Percentiles rank a stretch among this genome's conserved stretches.
Evolutionary conservation across 2,329 filamentous ascomycete genomes (phyloP).

Genomic region (Dactylonectria macrodidyma): DNA sequence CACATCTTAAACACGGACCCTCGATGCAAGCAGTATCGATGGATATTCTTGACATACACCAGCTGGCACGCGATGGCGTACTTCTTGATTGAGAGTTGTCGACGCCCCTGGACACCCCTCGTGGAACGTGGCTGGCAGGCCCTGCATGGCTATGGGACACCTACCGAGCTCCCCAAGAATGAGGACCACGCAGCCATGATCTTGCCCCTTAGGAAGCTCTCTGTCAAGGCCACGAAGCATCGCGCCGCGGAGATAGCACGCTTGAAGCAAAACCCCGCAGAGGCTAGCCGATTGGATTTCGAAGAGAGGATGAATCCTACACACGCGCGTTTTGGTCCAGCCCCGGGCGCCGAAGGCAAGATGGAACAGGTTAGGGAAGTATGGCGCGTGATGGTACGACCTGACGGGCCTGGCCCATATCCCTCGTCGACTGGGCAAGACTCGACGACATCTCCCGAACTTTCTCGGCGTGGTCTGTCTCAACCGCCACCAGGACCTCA

Average conservation of each 20-base stretch:
- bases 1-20: slow-evolving; percentile 75
- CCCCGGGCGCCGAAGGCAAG: slow-evolving; percentile 62
- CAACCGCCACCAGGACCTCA: slow-evolving; percentile 11
- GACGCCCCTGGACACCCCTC: slow-evolving; percentile 64
- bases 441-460: slow-evolving; percentile 20
- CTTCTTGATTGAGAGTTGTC: slow-evolving; percentile 61
- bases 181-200: slow-evolving; percentile 65
- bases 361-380: slow-evolving; percentile 63
- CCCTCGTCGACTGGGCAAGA: slow-evolving; percentile 32
- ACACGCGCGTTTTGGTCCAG: slow-evolving; percentile 63
- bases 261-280: slow-evolving; percentile 63
- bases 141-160: slow-evolving; percentile 57
- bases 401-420: slow-evolving; percentile 44
- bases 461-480: neutral
- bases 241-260: slow-evolving; percentile 66
- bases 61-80: slow-evolving; percentile 68
- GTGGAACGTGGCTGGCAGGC: slow-evolving; percentile 67
- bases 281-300: slow-evolving; percentile 64
- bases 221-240: slow-evolving; percentile 66
- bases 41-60: slow-evolving; percentile 66
- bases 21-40: slow-evolving; percentile 62
- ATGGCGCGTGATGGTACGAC: slow-evolving; percentile 66
- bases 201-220: slow-evolving; percentile 68
- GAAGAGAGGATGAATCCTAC: slow-evolving; percentile 62
- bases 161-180: slow-evolving; percentile 61